A percentile compares a stretch with the other conserved stretches of the same genome.
Conservation (phyloP, 148 eudicot genomes). For the Vaccinium corymbosum region DNA sequence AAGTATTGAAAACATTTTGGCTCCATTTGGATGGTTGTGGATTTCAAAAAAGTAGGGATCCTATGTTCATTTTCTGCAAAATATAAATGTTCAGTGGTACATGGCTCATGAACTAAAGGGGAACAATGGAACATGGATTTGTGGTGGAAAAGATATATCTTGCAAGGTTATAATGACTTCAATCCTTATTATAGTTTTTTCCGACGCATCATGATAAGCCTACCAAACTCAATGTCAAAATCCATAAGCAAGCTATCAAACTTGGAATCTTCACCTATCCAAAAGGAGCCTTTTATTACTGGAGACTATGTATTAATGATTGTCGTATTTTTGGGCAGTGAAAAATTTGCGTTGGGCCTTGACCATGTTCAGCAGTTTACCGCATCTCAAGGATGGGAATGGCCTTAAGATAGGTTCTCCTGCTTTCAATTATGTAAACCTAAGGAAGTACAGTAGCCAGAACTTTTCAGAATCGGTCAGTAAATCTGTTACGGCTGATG, state of each 20-base stretch:
- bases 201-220: not conserved
- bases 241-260: not conserved
- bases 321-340: constrained; percentile 14
- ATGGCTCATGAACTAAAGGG: not conserved
- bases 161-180: not conserved
- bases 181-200: not conserved
- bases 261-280: not conserved
- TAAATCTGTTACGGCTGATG: not conserved
- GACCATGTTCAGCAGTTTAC: constrained; percentile 15
- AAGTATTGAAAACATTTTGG: not conserved
- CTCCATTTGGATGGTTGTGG: not conserved
- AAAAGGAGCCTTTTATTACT: not conserved
- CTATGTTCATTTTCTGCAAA: not conserved
- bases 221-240: not conserved
- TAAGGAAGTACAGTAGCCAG: constrained; percentile 5
- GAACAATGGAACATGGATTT: not conserved
- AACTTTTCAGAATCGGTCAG: constrained; percentile 4
- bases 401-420: constrained; percentile 7
- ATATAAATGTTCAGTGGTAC: not conserved
- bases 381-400: constrained; percentile 1
- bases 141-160: not conserved
- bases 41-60: not conserved
- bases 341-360: not conserved
- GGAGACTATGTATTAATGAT: not conserved
- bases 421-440: not conserved